Conservation (phyloP, 345 rosid species). For the Anastatica hierochuntica region DNA sequence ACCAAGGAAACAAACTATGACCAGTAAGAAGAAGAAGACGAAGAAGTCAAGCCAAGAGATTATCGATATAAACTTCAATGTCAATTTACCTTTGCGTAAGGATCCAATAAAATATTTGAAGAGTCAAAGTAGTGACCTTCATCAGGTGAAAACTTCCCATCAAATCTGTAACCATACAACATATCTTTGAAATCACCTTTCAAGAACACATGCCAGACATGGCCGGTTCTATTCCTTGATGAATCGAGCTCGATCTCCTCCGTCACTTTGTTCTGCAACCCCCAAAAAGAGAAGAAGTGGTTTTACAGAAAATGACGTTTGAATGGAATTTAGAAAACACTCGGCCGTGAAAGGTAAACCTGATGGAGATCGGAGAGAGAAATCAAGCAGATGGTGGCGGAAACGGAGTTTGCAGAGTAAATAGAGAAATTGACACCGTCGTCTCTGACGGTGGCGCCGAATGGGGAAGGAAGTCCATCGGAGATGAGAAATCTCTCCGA, state of each 20-base stretch:
- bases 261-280: constrained; percentile 55
- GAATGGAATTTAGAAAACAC: background rate
- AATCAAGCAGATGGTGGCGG: constrained; percentile 70
- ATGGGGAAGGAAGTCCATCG: constrained; percentile 60
- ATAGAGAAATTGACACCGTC: constrained; percentile 83
- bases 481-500: constrained; percentile 33
- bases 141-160: constrained; percentile 59
- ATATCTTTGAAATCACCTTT: constrained; percentile 62
- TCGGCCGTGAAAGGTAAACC: constrained; percentile 29
- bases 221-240: constrained; percentile 55
- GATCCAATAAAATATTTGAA: constrained; percentile 66
- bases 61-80: background rate
- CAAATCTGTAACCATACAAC: constrained; percentile 74
- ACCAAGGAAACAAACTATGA: constrained; percentile 9
- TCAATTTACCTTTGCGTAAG: constrained; percentile 72
- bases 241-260: constrained; percentile 69
- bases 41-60: background rate
- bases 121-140: constrained; percentile 60
- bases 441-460: constrained; percentile 59
- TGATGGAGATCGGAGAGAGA: constrained; percentile 48
- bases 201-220: constrained; percentile 75
- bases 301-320: background rate
- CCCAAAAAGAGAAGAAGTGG: background rate
- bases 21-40: no score
- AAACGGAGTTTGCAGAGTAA: constrained; percentile 57